Conservation (phyloP, 106 monocot species). For the Agapanthus africanus region DNA sequence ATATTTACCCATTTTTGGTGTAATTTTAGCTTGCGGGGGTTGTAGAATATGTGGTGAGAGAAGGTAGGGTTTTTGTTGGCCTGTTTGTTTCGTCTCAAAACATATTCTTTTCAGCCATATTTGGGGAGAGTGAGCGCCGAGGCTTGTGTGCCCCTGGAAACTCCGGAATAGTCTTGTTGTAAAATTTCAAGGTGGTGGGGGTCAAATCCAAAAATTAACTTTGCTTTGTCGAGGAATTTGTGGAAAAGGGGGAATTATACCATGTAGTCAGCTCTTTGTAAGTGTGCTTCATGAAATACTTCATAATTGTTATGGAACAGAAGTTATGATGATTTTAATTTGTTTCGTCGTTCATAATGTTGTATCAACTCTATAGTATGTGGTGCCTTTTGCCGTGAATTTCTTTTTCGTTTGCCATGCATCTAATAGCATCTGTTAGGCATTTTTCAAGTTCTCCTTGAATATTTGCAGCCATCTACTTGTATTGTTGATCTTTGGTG, state of each 20-base stretch:
- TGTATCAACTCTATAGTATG: too few relatives aligned
- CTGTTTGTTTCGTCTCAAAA: conserved; percentile 4
- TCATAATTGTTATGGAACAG: neutral
- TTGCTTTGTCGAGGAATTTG: conserved; percentile 7
- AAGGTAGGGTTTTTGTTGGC: too few relatives aligned
- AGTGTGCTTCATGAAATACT: conserved; percentile 4
- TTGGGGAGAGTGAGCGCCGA: neutral
- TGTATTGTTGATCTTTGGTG: too few relatives aligned
- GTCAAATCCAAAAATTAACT: neutral
- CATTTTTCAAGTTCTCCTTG: too few relatives aligned
- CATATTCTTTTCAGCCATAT: conserved; percentile 13
- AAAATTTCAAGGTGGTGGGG: conserved; percentile 15
- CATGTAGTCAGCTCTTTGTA: neutral
- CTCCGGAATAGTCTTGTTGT: neutral
- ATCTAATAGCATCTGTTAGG: too few relatives aligned
- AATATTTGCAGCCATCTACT: too few relatives aligned
- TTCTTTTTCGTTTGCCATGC: too few relatives aligned
- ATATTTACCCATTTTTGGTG: neutral
- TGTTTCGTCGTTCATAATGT: too few relatives aligned
- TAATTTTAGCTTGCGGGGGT: conserved; percentile 4
- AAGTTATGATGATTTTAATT: too few relatives aligned
- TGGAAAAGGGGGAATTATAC: neutral
- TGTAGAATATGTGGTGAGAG: conserved; percentile 13
- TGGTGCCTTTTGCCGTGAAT: too few relatives aligned
- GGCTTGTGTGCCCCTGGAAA: neutral